These are phyloP conservation scores for Wickerhamiella brachini DNA, from an alignment of 805 yeast genomes.

Conservation along the genomic window DNA sequence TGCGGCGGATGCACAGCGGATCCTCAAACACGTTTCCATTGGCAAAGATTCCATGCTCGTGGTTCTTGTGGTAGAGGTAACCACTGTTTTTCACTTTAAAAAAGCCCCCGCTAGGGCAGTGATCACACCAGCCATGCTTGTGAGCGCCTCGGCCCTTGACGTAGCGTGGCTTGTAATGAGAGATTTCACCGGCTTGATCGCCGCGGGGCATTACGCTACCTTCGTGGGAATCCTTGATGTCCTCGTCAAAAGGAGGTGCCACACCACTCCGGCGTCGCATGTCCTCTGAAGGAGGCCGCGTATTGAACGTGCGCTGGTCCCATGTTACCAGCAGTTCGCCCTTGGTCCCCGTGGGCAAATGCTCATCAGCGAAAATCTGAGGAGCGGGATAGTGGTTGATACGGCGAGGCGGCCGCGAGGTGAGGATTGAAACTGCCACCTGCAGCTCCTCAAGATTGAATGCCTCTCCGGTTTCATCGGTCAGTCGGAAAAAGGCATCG, in stretches of 20 bases:
- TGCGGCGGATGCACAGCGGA: constrained; percentile 15
- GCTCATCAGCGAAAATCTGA: background rate
- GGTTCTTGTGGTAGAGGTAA: constrained; percentile 17
- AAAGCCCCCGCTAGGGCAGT: constrained; percentile 13
- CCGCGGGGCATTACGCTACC: background rate
- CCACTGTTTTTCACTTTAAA: constrained; percentile 15
- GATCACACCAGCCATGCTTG: constrained; percentile 17
- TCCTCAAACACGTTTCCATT: constrained; percentile 17
- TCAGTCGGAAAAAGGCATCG: constrained; percentile 14
- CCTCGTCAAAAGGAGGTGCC: constrained; percentile 2
- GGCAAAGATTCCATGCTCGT: constrained; percentile 19
- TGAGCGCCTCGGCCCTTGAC: constrained; percentile 9
- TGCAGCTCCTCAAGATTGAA: constrained; percentile 12
- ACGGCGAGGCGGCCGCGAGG: constrained; percentile 17
- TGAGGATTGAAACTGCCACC: constrained; percentile 10
- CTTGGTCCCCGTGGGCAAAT: background rate
- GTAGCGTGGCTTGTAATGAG: constrained; percentile 14
- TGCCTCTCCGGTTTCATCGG: constrained; percentile 8
- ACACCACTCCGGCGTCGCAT: constrained; percentile 8
- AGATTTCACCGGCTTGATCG: constrained; percentile 5
- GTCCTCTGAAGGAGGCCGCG: constrained; percentile 7
- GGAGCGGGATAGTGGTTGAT: constrained; percentile 15
- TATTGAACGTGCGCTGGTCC: constrained; percentile 2
- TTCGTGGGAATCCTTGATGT: background rate
- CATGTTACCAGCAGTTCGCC: background rate